Evolutionary conservation across 2,329 filamentous ascomycete species (phyloP).

Genomic region (Cordyceps fumosorosea): DNA sequence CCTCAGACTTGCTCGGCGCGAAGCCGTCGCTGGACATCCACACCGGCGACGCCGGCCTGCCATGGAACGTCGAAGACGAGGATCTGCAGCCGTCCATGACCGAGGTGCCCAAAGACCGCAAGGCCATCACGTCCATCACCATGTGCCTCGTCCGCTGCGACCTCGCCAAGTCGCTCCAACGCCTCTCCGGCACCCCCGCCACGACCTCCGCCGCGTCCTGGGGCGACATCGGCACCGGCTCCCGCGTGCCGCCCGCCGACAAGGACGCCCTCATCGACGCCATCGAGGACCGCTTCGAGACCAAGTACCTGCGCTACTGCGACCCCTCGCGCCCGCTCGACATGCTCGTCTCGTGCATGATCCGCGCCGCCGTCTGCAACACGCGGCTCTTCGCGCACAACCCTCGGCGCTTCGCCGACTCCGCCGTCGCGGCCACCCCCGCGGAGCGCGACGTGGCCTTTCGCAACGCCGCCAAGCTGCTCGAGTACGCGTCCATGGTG

Average conservation of each 20-base stretch:
- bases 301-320: slow-evolving; percentile 15
- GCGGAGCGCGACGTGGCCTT: slow-evolving; percentile 13
- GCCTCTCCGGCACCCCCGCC: neutral
- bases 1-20: slow-evolving; percentile 3
- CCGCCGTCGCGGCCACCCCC: neutral
- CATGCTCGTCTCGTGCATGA: slow-evolving; percentile 7
- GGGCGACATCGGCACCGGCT: neutral
- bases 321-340: slow-evolving; percentile 13
- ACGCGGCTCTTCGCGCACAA: slow-evolving; percentile 13
- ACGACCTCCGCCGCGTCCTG: neutral
- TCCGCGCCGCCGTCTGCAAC: slow-evolving; percentile 15
- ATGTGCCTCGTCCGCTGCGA: slow-evolving; percentile 12
- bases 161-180: neutral
- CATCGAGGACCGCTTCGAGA: slow-evolving; percentile 12
- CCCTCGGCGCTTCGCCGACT: slow-evolving; percentile 1
- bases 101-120: slow-evolving; percentile 3
- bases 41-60: neutral
- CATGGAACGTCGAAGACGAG: slow-evolving; percentile 12
- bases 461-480: slow-evolving; percentile 11
- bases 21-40: slow-evolving; percentile 9
- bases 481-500: slow-evolving; percentile 19
- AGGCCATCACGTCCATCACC: slow-evolving; percentile 5
- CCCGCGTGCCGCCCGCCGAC: neutral
- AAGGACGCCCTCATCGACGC: slow-evolving; percentile 8
- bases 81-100: slow-evolving; percentile 10